These are phyloP conservation scores for Saccharum hybrid DNA, from an alignment of 202 grass and related monocot genomes.

Conservation along the genomic window DNA sequence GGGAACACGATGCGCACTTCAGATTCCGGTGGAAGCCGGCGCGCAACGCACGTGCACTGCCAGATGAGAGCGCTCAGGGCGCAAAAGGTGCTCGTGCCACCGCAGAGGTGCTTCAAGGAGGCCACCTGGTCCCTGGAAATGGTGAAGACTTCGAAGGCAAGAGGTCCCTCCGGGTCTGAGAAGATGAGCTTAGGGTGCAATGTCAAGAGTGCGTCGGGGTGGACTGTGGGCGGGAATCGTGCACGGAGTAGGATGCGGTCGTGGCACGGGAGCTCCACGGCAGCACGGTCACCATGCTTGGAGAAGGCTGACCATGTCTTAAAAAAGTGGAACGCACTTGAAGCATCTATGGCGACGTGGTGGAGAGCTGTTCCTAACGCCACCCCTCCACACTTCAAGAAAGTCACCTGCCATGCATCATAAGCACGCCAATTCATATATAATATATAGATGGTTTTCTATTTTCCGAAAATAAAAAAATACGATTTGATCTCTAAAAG, in stretches of 20 bases:
- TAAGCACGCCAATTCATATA: too few species aligned
- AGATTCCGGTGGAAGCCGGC: not conserved
- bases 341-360: slow-evolving; percentile 40
- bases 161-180: not conserved
- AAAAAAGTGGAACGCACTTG: slow-evolving; percentile 38
- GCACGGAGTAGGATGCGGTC: slow-evolving; percentile 3
- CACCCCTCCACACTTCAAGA: slow-evolving; percentile 10
- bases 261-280: slow-evolving; percentile 5
- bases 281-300: not conserved
- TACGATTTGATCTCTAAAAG: too few species aligned
- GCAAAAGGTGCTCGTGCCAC: slow-evolving; percentile 22
- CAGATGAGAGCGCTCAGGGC: slow-evolving; percentile 43
- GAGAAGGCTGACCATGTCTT: not conserved
- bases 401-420: slow-evolving; percentile 32
- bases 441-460: not conserved
- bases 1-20: not conserved
- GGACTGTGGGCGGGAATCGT: slow-evolving; percentile 1
- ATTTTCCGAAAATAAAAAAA: not conserved
- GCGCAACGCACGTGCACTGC: slow-evolving; percentile 36
- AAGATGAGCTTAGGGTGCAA: not conserved
- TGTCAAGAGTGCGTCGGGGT: slow-evolving; percentile 13
- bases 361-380: slow-evolving; percentile 42
- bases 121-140: not conserved
- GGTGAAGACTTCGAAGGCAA: not conserved
- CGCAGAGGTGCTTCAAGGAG: not conserved